phyloP scores from a whole-genome alignment of 2,329 filamentous ascomycete genomes.

The Penicillium sp. region DNA sequence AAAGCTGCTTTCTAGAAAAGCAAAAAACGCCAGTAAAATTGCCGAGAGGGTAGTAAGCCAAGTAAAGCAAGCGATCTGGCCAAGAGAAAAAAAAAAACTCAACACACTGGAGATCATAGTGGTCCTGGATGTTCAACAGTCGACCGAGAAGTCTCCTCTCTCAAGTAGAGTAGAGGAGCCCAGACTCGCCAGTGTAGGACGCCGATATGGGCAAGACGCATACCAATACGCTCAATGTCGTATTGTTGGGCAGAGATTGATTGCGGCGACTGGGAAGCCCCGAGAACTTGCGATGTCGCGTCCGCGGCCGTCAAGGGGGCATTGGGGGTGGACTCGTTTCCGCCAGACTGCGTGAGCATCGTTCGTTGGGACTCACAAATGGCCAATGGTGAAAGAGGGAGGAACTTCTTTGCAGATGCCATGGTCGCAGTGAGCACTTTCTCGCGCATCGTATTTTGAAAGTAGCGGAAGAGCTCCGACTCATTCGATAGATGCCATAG shows the following conservation, averaged over 20 bases:
- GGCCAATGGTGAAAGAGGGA: conserved; percentile 37
- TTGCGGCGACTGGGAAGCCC: conserved; percentile 3
- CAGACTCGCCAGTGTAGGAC: conserved; percentile 88
- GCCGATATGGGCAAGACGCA: conserved; percentile 73
- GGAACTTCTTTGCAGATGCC: conserved; percentile 31
- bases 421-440: conserved; percentile 30
- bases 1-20: too few species aligned
- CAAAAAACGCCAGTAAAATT: background rate
- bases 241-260: conserved; percentile 22
- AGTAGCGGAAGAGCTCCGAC: conserved; percentile 28
- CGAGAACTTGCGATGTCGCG: background rate
- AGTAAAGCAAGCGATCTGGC: too few species aligned
- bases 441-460: conserved; percentile 29
- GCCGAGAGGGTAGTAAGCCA: background rate
- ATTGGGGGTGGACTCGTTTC: conserved; percentile 5
- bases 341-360: conserved; percentile 11
- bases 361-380: conserved; percentile 41
- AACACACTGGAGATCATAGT: background rate
- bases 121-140: too few species aligned
- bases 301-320: background rate
- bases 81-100: too few species aligned
- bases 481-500: conserved; percentile 32
- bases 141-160: conserved; percentile 18
- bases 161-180: conserved; percentile 64
- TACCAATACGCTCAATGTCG: conserved; percentile 53